Evolutionary conservation across 2,329 filamentous ascomycete species (phyloP).

Genomic region (Botrytis fragariae): DNA sequence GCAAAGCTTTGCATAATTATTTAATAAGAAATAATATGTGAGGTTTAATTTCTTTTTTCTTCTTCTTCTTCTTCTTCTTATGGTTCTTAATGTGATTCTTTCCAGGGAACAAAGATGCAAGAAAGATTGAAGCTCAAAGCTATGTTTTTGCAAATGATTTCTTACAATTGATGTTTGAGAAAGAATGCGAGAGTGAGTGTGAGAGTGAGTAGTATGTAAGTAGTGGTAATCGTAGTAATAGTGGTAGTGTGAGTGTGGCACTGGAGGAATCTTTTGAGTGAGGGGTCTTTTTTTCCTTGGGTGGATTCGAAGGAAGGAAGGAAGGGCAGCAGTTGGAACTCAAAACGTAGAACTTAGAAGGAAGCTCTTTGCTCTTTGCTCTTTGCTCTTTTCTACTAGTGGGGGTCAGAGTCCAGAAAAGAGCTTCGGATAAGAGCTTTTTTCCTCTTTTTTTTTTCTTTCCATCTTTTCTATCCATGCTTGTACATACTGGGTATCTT

Average conservation of each 20-base stretch:
- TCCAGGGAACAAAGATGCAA: constrained; percentile 5
- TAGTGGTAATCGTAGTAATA: background rate
- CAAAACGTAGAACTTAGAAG: background rate
- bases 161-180: constrained; percentile 21
- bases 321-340: background rate
- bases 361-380: background rate
- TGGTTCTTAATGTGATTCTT: constrained; percentile 4
- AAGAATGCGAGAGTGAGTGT: background rate
- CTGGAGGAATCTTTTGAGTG: background rate
- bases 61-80: too few relatives aligned
- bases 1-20: constrained; percentile 1
- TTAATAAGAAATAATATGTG: background rate
- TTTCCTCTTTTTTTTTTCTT: background rate
- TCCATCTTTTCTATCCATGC: background rate
- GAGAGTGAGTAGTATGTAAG: background rate
- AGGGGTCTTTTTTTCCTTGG: constrained; percentile 2
- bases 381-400: background rate
- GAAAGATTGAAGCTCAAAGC: constrained; percentile 8
- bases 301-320: background rate
- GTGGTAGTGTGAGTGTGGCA: background rate
- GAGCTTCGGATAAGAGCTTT: constrained; percentile 10
- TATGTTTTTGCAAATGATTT: constrained; percentile 5
- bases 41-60: background rate
- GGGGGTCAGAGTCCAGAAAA: constrained; percentile 8
- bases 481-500: background rate